A percentile compares a stretch with the other conserved stretches of the same genome.
These are phyloP conservation scores for Penicillium herquei DNA, from an alignment of 495 filamentous ascomycete species.

Conservation along the genomic window DNA sequence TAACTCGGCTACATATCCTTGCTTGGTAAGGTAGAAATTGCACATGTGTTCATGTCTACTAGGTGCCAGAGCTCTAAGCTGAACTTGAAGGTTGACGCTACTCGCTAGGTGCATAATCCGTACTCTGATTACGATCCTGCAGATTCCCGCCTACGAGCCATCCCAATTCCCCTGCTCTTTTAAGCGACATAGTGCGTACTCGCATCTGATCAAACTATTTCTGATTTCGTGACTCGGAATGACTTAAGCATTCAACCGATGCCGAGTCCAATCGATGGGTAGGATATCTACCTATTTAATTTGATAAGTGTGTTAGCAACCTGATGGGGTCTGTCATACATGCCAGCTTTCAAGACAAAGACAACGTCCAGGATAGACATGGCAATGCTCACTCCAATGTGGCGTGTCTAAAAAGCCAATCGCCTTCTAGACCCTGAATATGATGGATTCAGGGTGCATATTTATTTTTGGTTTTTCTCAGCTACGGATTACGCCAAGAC, in stretches of 20 bases:
- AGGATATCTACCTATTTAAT: neutral
- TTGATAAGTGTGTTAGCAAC: neutral
- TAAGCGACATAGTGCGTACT: neutral
- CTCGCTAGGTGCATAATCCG: neutral
- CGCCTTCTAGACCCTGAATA: neutral
- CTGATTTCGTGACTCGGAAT: neutral
- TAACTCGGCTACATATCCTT: neutral
- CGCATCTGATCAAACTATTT: neutral
- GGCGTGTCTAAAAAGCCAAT: neutral
- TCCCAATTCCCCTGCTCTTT: neutral
- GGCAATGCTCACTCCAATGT: neutral
- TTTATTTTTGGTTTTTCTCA: neutral
- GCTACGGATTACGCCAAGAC: neutral
- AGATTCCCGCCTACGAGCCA: too few species aligned
- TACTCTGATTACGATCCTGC: neutral
- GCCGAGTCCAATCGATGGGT: neutral
- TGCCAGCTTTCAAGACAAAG: neutral
- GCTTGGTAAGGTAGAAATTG: neutral
- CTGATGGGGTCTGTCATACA: neutral
- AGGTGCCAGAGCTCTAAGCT: neutral
- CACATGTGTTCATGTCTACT: neutral
- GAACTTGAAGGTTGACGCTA: neutral
- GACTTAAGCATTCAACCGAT: neutral
- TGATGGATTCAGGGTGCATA: neutral
- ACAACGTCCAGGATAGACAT: neutral